These are phyloP conservation scores for Sarocladium oryzae DNA, from an alignment of 2,329 filamentous ascomycete species.

Conservation along the genomic window DNA sequence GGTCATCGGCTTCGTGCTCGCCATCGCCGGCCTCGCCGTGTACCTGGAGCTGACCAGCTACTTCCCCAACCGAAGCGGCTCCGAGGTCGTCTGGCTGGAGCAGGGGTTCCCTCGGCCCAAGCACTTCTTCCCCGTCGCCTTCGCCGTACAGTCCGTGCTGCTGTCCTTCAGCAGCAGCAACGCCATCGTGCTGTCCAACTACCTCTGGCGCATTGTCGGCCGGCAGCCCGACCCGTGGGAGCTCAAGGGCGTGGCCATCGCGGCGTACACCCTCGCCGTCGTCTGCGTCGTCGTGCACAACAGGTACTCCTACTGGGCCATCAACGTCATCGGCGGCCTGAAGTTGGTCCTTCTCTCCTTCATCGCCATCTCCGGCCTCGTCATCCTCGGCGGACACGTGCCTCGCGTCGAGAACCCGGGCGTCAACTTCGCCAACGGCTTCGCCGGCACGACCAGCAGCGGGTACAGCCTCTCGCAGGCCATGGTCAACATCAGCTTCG, in stretches of 20 bases:
- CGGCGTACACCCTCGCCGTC: slow-evolving; percentile 53
- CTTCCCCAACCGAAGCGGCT: slow-evolving; percentile 60
- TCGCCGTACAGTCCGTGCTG: slow-evolving; percentile 56
- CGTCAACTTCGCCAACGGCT: slow-evolving; percentile 29
- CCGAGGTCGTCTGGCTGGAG: slow-evolving; percentile 62
- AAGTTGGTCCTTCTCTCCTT: slow-evolving; percentile 60
- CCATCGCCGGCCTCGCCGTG: slow-evolving; percentile 46
- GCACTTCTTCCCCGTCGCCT: slow-evolving; percentile 58
- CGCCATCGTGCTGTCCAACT: slow-evolving; percentile 56
- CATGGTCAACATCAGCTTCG: slow-evolving; percentile 52
- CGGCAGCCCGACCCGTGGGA: slow-evolving; percentile 51
- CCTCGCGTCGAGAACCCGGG: slow-evolving; percentile 23
- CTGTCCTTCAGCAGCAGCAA: slow-evolving; percentile 62
- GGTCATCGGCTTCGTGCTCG: slow-evolving; percentile 55
- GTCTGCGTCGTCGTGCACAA: slow-evolving; percentile 51
- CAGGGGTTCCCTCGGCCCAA: slow-evolving; percentile 59
- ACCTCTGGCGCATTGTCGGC: slow-evolving; percentile 53
- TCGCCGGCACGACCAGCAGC: slow-evolving; percentile 26
- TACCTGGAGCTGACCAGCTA: slow-evolving; percentile 60
- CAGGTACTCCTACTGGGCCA: slow-evolving; percentile 47
- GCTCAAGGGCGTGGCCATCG: slow-evolving; percentile 59
- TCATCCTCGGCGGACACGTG: slow-evolving; percentile 43
- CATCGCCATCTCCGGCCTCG: slow-evolving; percentile 53
- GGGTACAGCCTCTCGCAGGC: slow-evolving; percentile 37
- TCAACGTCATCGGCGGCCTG: slow-evolving; percentile 50